A percentile compares a stretch with the other conserved stretches of the same genome.
Evolutionary conservation across 2,329 filamentous ascomycete species (phyloP).

Genomic region (Capronia americana): DNA sequence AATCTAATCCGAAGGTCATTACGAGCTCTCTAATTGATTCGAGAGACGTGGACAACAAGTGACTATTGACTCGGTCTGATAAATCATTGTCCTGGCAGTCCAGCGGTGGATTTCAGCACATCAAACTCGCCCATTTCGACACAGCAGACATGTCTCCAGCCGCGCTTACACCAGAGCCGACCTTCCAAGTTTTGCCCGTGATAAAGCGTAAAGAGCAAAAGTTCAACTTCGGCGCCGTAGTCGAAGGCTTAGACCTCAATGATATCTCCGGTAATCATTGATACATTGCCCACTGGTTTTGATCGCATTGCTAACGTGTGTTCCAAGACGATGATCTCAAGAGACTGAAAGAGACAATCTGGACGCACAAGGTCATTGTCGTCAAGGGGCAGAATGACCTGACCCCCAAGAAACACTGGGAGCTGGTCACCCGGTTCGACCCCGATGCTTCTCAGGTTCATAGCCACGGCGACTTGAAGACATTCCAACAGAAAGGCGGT

Average conservation of each 20-base stretch:
- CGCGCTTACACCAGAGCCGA: constrained; percentile 25
- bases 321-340: constrained; percentile 46
- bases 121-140: not conserved
- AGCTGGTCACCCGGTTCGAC: constrained; percentile 54
- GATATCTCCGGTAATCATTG: constrained; percentile 41
- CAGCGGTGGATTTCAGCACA: too few relatives aligned
- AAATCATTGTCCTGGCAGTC: too few relatives aligned
- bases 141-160: constrained; percentile 30
- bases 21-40: too few relatives aligned
- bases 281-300: too few relatives aligned
- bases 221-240: constrained; percentile 47
- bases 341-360: constrained; percentile 49
- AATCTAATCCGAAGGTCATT: too few relatives aligned
- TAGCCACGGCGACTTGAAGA: constrained; percentile 52
- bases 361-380: constrained; percentile 54
- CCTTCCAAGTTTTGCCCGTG: constrained; percentile 24
- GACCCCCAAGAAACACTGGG: constrained; percentile 53
- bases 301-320: constrained; percentile 7
- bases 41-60: too few relatives aligned
- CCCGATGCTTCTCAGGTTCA: constrained; percentile 51
- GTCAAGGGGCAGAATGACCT: constrained; percentile 54
- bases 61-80: too few relatives aligned
- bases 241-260: constrained; percentile 49
- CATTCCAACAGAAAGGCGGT: constrained; percentile 51
- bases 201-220: constrained; percentile 35